These are phyloP conservation scores for Populus hybrid DNA, from an alignment of 441 rosid genomes.

Conservation along the genomic window DNA sequence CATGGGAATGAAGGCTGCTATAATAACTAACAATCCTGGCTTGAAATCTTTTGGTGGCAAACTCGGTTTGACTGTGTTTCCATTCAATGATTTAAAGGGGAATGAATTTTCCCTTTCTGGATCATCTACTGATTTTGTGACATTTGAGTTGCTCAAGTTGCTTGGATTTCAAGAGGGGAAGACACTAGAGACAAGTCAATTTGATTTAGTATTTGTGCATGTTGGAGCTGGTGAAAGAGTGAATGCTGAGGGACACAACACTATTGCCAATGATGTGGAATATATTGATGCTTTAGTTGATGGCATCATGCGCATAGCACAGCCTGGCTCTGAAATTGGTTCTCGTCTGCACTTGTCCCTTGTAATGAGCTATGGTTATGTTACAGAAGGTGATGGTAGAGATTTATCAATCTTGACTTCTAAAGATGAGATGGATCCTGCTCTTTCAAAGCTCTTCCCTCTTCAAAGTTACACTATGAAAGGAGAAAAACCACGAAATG, in stretches of 20 bases:
- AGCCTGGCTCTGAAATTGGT: conserved; percentile 55
- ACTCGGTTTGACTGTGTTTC: conserved; percentile 53
- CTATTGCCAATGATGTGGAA: conserved; percentile 27
- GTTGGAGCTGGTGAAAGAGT: conserved; percentile 42
- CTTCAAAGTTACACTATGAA: conserved; percentile 79
- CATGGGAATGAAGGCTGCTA: conserved; percentile 79
- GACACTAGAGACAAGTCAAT: conserved; percentile 41
- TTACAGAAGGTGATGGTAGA: conserved; percentile 36
- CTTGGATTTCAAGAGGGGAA: conserved; percentile 76
- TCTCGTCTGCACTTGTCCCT: conserved; percentile 71
- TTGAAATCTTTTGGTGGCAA: conserved; percentile 51
- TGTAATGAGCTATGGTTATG: conserved; percentile 68
- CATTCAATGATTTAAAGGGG: conserved; percentile 32
- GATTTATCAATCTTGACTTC: conserved; percentile 34
- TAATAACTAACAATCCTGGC: conserved; percentile 45
- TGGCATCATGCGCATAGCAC: conserved; percentile 41
- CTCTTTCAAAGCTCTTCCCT: conserved; percentile 49
- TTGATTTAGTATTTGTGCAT: conserved; percentile 71
- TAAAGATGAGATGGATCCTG: conserved; percentile 33
- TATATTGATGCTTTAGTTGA: conserved; percentile 53
- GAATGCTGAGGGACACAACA: conserved; percentile 21
- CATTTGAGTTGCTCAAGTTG: conserved; percentile 43
- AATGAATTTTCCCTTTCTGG: conserved; percentile 22
- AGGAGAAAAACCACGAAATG: conserved; percentile 58
- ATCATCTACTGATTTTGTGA: conserved; percentile 28